These are phyloP conservation scores for Cairneyella variabilis DNA, from an alignment of 495 filamentous ascomycete species.

Conservation along the genomic window DNA sequence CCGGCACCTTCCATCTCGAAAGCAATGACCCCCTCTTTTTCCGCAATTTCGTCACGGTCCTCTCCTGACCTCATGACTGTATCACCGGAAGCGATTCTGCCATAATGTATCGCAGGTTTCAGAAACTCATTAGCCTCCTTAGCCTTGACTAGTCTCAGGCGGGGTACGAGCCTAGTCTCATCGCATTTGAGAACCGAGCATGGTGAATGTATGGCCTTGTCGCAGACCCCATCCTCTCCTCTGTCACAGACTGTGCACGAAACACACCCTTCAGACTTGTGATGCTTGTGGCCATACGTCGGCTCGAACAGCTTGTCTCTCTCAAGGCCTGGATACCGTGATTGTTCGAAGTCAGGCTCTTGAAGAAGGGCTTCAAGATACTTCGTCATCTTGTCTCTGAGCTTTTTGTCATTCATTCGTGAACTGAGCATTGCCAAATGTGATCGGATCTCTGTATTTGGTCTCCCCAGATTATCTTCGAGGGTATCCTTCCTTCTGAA, in stretches of 20 bases:
- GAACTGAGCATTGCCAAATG: slow-evolving; percentile 26
- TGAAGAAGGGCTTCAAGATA: slow-evolving; percentile 18
- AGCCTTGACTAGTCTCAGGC: background rate
- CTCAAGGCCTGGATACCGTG: slow-evolving; percentile 23
- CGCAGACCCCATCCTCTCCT: slow-evolving; percentile 14
- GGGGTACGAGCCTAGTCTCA: background rate
- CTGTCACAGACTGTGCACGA: slow-evolving; percentile 7
- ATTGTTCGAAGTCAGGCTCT: slow-evolving; percentile 8
- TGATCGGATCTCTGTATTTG: slow-evolving; percentile 30
- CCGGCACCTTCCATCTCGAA: slow-evolving; percentile 32
- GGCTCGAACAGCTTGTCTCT: slow-evolving; percentile 30
- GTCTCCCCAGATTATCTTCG: slow-evolving; percentile 29
- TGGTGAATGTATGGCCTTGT: slow-evolving; percentile 3
- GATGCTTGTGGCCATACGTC: slow-evolving; percentile 33
- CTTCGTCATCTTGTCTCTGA: slow-evolving; percentile 14
- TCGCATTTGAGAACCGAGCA: slow-evolving; percentile 1
- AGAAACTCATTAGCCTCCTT: background rate
- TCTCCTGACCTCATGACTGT: slow-evolving; percentile 19
- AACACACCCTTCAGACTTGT: slow-evolving; percentile 2
- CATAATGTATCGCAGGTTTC: slow-evolving; percentile 1
- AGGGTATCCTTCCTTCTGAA: slow-evolving; percentile 27
- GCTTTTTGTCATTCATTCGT: slow-evolving; percentile 3
- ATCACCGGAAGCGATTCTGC: slow-evolving; percentile 4
- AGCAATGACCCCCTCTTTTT: slow-evolving; percentile 23
- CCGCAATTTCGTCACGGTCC: slow-evolving; percentile 16